Conservation (phyloP, 768 basidiomycete species). For the Cystobasidium onofrii region DNA sequence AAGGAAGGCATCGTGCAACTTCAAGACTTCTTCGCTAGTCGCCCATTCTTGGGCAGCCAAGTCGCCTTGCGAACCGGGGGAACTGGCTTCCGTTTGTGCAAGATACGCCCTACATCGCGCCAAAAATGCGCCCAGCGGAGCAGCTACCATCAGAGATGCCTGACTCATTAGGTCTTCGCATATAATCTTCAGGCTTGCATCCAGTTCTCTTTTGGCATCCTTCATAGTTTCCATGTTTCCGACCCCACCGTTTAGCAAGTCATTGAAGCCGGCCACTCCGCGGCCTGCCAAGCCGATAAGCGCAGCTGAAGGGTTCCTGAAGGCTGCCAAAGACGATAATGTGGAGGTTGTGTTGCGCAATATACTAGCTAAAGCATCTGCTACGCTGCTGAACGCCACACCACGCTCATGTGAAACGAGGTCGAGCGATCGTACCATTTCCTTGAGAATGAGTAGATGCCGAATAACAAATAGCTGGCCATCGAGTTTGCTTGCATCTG, state of each 20-base stretch:
- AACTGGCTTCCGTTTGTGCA: conserved; percentile 39
- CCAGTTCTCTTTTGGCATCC: conserved; percentile 77
- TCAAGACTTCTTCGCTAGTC: conserved; percentile 51
- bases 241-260: neutral
- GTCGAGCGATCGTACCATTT: conserved; percentile 70
- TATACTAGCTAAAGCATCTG: conserved; percentile 32
- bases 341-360: conserved; percentile 18
- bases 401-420: conserved; percentile 53
- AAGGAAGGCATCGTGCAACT: conserved; percentile 54
- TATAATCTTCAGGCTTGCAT: conserved; percentile 69
- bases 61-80: conserved; percentile 36
- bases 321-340: conserved; percentile 34
- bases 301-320: conserved; percentile 30
- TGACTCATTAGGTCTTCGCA: conserved; percentile 75
- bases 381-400: conserved; percentile 51
- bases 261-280: conserved; percentile 35
- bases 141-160: conserved; percentile 56
- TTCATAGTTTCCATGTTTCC: conserved; percentile 54
- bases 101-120: conserved; percentile 50
- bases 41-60: conserved; percentile 51
- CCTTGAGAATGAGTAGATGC: conserved; percentile 83
- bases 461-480: conserved; percentile 79
- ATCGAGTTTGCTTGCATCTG: conserved; percentile 54
- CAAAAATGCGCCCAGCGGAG: conserved; percentile 59
- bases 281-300: conserved; percentile 31